Conservation (phyloP, 2,329 filamentous ascomycete species). For the Diaporthe batatas region DNA sequence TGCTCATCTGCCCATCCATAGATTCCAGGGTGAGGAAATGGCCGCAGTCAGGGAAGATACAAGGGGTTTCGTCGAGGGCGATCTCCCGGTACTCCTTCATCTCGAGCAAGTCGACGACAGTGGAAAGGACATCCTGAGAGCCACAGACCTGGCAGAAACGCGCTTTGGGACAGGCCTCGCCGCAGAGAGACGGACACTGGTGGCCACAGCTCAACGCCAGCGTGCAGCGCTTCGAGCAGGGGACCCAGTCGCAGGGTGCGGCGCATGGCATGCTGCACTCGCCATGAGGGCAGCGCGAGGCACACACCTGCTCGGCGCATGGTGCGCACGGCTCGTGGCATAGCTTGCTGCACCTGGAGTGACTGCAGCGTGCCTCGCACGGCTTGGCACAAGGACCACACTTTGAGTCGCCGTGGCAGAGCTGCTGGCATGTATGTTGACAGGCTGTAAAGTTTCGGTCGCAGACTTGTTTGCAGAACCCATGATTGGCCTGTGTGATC, state of each 20-base stretch:
- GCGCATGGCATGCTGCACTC: constrained; percentile 70
- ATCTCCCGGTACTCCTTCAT: constrained; percentile 68
- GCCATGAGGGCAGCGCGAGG: constrained; percentile 54
- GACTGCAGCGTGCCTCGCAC: constrained; percentile 70
- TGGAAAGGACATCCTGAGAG: constrained; percentile 56
- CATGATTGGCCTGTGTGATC: constrained; percentile 57
- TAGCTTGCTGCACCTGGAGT: constrained; percentile 66
- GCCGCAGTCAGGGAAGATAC: constrained; percentile 72
- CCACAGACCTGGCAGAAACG: constrained; percentile 71
- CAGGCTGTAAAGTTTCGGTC: constrained; percentile 66
- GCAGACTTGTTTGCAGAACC: constrained; percentile 62
- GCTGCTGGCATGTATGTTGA: constrained; percentile 63
- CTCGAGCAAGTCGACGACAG: constrained; percentile 69
- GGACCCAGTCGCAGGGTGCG: constrained; percentile 75
- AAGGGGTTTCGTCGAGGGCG: constrained; percentile 70
- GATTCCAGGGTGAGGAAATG: constrained; percentile 72
- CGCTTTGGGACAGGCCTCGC: constrained; percentile 69
- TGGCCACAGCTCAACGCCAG: constrained; percentile 69
- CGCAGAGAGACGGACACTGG: constrained; percentile 73
- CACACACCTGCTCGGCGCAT: constrained; percentile 68
- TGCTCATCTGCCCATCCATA: constrained; percentile 72
- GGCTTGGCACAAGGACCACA: constrained; percentile 62
- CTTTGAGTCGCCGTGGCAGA: constrained; percentile 64
- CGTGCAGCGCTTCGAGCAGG: constrained; percentile 72
- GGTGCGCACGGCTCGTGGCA: constrained; percentile 74